These are phyloP conservation scores for Lachnellula arida DNA, from an alignment of 2,329 filamentous ascomycete species.

Conservation along the genomic window DNA sequence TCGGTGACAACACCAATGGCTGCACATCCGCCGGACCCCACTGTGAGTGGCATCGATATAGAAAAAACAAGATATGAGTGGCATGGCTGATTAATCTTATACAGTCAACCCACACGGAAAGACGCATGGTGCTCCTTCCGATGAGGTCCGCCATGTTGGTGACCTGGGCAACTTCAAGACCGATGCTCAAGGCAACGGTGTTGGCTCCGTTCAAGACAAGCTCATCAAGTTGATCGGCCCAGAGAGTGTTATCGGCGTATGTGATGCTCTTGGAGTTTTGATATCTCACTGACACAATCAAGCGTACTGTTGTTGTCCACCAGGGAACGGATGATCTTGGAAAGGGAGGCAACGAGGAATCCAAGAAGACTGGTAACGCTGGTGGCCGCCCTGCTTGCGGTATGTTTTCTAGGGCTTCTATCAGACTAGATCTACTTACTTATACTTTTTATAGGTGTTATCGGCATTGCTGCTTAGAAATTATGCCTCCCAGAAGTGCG, in stretches of 20 bases:
- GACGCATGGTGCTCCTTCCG: constrained; percentile 81
- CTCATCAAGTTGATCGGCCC: constrained; percentile 94
- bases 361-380: constrained; percentile 97
- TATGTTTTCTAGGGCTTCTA: constrained; percentile 40
- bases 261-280: constrained; percentile 24
- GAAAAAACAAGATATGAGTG: constrained; percentile 9
- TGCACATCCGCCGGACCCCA: constrained; percentile 98
- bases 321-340: constrained; percentile 95
- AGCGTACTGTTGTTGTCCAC: constrained; percentile 95
- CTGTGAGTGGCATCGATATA: constrained; percentile 57
- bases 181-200: constrained; percentile 84
- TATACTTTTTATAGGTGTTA: constrained; percentile 57
- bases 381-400: constrained; percentile 91
- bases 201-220: constrained; percentile 74
- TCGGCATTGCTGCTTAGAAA: constrained; percentile 74
- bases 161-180: constrained; percentile 98
- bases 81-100: constrained; percentile 3
- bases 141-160: constrained; percentile 87
- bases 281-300: constrained; percentile 20
- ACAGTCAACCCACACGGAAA: constrained; percentile 93
- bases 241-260: constrained; percentile 88
- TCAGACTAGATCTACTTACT: constrained; percentile 1
- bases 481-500: neutral
- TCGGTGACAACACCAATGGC: constrained; percentile 99
- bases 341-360: constrained; percentile 87